Base-by-base conservation (phyloP, 2,329 filamentous ascomycete genomes). In the Neurospora sp. region DNA sequence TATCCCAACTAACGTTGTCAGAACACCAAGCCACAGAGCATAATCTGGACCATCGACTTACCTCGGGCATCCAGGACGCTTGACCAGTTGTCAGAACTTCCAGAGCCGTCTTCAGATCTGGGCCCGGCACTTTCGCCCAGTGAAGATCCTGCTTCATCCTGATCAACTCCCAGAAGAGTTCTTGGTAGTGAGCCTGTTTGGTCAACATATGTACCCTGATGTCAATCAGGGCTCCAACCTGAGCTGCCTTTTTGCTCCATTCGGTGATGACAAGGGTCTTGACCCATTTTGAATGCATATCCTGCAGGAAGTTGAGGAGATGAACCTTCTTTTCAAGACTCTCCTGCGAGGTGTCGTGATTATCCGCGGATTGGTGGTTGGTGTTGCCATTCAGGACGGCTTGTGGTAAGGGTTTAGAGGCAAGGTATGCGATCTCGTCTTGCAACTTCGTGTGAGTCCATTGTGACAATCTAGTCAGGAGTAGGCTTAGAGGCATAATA, bases 191-290 rank as follows among this genome's bases (percentile, higher is more conserved):
- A 66, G 84, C 80, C 72, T 89, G 85, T 75, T 91, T 86, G 70
- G 83, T 81, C 70, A 89, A 85, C 72, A 96, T 84, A 83, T 95
- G 93, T 36, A 86, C 85, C 77, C 91, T 92, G 73, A 99, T 82
- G 77, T 98, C 94, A 74, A 98, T 96, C 72, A 98, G 85, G 79
- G 91, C 93, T 81, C 91, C 91, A 75, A 98, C 92, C 75, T 91
- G 89, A 46, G 89, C 85, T 40, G 91, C 89, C 78, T 92, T 90
- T 76, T 91, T 87, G 78, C 91, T 92, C 96, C 96, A 99, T 80
- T 96, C 91, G 1, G 91, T 89, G 66, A 99, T 90, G 28, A 99
- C 93, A 23, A 97, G 84, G 8, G 94, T 87, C 81, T 99, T 98
- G 78, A 97, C 93, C 84, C 96, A 98, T 81, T 93, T 93, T 38